A percentile compares a stretch with the other conserved stretches of the same genome.
Evolutionary conservation across 345 rosid species (phyloP).

Genomic region (Diplotaxis tenuifolia): DNA sequence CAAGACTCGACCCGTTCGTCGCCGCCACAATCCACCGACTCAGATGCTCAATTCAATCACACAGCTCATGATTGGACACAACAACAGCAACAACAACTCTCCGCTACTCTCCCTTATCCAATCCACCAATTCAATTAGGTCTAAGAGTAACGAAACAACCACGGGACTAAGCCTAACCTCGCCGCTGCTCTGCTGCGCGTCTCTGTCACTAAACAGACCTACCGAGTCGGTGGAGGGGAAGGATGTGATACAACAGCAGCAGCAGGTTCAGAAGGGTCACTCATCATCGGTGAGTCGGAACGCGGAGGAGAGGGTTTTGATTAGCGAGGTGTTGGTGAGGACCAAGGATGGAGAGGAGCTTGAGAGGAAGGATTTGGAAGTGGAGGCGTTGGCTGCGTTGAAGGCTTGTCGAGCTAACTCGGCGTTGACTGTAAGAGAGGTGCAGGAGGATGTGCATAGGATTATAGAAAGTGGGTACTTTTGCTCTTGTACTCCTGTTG

Average conservation of each 20-base stretch:
- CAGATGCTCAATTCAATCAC: constrained; percentile 35
- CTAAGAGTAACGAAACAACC: neutral
- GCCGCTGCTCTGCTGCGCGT: constrained; percentile 54
- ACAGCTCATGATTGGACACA: constrained; percentile 18
- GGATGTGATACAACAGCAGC: constrained; percentile 35
- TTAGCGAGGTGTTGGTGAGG: constrained; percentile 85
- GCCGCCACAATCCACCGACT: constrained; percentile 21
- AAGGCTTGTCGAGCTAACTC: constrained; percentile 87
- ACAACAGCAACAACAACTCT: constrained; percentile 24
- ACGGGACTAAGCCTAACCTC: constrained; percentile 1
- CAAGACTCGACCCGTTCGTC: constrained; percentile 13
- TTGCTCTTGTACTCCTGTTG: constrained; percentile 83
- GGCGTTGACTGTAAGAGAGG: constrained; percentile 77
- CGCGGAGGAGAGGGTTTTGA: constrained; percentile 86
- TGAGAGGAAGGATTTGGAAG: constrained; percentile 87
- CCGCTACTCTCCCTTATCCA: constrained; percentile 47
- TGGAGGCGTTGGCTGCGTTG: constrained; percentile 75
- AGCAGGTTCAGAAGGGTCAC: constrained; percentile 42
- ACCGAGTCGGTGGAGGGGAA: constrained; percentile 36
- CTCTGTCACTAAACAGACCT: constrained; percentile 44
- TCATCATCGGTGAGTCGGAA: constrained; percentile 38
- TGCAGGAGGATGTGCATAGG: constrained; percentile 92
- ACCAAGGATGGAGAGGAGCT: constrained; percentile 94
- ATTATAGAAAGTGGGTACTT: constrained; percentile 88
- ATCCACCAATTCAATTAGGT: constrained; percentile 7